Conservation (phyloP, 441 rosid species). For the Eruca vesicaria region DNA sequence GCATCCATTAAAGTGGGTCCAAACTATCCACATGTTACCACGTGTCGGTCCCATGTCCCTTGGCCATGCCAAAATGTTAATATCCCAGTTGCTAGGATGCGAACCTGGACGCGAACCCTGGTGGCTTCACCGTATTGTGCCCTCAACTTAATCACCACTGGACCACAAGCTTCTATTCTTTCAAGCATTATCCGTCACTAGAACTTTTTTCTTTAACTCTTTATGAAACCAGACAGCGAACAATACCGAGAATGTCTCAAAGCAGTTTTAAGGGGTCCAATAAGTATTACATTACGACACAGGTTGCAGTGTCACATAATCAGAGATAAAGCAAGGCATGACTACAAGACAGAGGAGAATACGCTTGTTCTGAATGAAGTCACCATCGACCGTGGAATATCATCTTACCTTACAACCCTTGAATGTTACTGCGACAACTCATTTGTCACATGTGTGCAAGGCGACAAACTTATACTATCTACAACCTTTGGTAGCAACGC, state of each 20-base stretch:
- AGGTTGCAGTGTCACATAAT: constrained; percentile 81
- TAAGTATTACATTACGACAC: constrained; percentile 89
- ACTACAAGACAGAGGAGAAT: constrained; percentile 71
- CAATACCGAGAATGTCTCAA: constrained; percentile 80
- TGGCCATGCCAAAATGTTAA: no score
- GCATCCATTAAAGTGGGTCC: no score
- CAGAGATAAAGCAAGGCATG: constrained; percentile 80
- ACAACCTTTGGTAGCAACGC: constrained; percentile 99
- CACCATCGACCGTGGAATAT: constrained; percentile 95
- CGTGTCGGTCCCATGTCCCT: no score
- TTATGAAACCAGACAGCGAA: constrained; percentile 62
- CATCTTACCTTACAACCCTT: constrained; percentile 89
- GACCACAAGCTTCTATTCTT: no score
- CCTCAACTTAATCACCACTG: no score
- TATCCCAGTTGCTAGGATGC: no score
- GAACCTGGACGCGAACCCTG: no score
- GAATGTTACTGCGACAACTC: constrained; percentile 96
- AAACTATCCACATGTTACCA: no score
- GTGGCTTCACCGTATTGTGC: no score
- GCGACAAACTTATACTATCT: constrained; percentile 88
- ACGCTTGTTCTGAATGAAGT: constrained; percentile 92
- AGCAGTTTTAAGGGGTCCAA: constrained; percentile 78
- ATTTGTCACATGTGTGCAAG: constrained; percentile 96
- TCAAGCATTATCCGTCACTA: neutral
- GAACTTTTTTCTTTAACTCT: constrained; percentile 42